Conservation (phyloP, 345 rosid species). For the Salix brachista region DNA sequence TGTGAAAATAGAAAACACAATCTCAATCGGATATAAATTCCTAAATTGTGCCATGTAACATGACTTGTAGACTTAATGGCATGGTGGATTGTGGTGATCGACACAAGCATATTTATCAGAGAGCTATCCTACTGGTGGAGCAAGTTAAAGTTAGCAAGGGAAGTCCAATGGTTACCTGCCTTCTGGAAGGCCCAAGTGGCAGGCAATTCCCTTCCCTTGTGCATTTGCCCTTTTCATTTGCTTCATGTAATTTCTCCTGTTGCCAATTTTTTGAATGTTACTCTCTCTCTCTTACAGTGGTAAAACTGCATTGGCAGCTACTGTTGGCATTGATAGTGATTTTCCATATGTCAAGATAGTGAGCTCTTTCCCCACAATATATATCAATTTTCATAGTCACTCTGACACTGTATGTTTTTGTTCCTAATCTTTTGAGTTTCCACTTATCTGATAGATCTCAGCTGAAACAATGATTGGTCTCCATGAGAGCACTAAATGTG, state of each 20-base stretch:
- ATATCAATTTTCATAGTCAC: not conserved
- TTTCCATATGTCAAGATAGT: slow-evolving; percentile 97
- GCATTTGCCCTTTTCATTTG: not conserved
- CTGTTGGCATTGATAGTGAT: slow-evolving; percentile 91
- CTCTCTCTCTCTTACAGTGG: slow-evolving; percentile 56
- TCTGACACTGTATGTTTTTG: not conserved
- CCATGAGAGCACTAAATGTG: slow-evolving; percentile 94
- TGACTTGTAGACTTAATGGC: slow-evolving; percentile 66
- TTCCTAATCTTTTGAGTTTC: not conserved
- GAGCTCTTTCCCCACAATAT: slow-evolving; percentile 29
- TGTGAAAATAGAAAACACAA: not conserved
- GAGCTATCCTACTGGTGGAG: slow-evolving; percentile 86
- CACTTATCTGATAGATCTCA: slow-evolving; percentile 52
- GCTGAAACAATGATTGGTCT: slow-evolving; percentile 97
- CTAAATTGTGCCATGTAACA: slow-evolving; percentile 11
- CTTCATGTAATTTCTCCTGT: slow-evolving; percentile 3
- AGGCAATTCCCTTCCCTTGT: slow-evolving; percentile 45
- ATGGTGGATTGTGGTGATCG: slow-evolving; percentile 85
- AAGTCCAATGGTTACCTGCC: slow-evolving; percentile 92
- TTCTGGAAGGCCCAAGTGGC: slow-evolving; percentile 91
- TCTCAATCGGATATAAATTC: not conserved
- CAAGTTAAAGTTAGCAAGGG: slow-evolving; percentile 98
- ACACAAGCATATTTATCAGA: slow-evolving; percentile 73
- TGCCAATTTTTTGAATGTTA: slow-evolving; percentile 17
- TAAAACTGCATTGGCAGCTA: slow-evolving; percentile 95